Percentiles rank a stretch among this genome's conserved stretches.
phyloP scores from a whole-genome alignment of 495 filamentous ascomycete species.

The Clavariopsis aquatica region DNA sequence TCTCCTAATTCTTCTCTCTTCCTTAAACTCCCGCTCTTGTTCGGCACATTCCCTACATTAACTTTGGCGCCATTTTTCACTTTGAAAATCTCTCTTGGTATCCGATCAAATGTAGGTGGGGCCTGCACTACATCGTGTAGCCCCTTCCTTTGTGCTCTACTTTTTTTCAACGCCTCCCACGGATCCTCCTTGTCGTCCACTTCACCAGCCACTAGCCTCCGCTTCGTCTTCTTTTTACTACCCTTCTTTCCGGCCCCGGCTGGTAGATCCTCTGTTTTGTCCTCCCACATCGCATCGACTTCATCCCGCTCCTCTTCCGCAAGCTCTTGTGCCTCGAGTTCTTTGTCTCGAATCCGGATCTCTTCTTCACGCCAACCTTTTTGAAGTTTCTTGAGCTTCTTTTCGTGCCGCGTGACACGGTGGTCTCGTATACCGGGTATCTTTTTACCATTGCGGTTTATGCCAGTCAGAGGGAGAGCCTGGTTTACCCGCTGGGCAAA shows the following conservation, averaged over 20 bases:
- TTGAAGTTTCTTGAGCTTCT: slow-evolving; percentile 77
- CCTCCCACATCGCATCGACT: slow-evolving; percentile 49
- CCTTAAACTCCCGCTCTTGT: slow-evolving; percentile 74
- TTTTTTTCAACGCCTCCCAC: slow-evolving; percentile 71
- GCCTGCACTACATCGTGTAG: slow-evolving; percentile 80
- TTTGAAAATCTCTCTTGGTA: slow-evolving; percentile 69
- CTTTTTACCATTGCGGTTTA: slow-evolving; percentile 38
- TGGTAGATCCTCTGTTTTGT: slow-evolving; percentile 53
- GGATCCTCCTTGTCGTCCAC: slow-evolving; percentile 66
- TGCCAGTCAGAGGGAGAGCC: slow-evolving; percentile 69
- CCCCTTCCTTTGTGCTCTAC: slow-evolving; percentile 51
- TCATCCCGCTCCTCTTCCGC: slow-evolving; percentile 67
- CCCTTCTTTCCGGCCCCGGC: slow-evolving; percentile 48
- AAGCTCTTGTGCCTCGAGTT: slow-evolving; percentile 61
- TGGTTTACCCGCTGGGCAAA: slow-evolving; percentile 85
- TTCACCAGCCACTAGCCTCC: slow-evolving; percentile 46
- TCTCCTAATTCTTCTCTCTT: slow-evolving; percentile 78
- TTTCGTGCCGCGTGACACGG: slow-evolving; percentile 73
- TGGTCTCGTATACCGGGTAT: slow-evolving; percentile 56
- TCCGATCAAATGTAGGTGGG: slow-evolving; percentile 70
- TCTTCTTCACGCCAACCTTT: slow-evolving; percentile 75
- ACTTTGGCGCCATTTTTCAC: slow-evolving; percentile 66
- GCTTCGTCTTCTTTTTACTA: slow-evolving; percentile 52
- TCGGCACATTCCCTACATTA: slow-evolving; percentile 73
- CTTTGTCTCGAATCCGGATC: slow-evolving; percentile 55